These are phyloP conservation scores for Amaranthus hypochondriacus DNA, from an alignment of 148 eudicot genomes.

Conservation along the genomic window DNA sequence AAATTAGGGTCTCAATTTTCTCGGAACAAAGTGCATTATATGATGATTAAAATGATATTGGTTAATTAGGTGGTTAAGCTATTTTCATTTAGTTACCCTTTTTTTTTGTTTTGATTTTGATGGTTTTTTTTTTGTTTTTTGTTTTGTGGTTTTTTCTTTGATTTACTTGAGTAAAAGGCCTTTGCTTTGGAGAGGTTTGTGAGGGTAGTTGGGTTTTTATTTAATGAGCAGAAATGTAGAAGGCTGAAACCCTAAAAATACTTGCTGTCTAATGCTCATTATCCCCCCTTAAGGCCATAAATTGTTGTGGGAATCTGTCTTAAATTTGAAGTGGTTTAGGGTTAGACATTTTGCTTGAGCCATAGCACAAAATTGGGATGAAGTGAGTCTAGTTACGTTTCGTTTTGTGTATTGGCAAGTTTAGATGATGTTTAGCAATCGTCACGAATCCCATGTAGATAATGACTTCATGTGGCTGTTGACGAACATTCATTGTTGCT, in stretches of 20 bases:
- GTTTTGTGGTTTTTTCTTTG: conserved; percentile 10
- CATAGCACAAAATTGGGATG: conserved; percentile 1
- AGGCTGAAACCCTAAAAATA: background rate
- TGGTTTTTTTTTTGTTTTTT: background rate
- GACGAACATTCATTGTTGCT: background rate
- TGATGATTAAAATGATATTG: too few species aligned
- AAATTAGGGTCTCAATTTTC: conserved; percentile 14
- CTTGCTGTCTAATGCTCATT: too few species aligned
- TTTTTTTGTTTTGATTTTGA: background rate
- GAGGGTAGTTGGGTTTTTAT: background rate
- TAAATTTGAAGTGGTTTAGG: background rate
- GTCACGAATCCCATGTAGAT: background rate
- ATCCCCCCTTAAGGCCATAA: background rate
- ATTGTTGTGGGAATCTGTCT: background rate
- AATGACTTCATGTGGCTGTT: background rate
- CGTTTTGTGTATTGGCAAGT: background rate
- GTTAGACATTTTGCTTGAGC: background rate
- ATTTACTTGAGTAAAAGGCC: background rate
- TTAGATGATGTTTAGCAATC: background rate
- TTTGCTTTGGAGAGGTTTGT: background rate
- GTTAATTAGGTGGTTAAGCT: background rate
- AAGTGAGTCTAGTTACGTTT: background rate
- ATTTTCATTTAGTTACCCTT: background rate
- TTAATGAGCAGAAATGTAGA: background rate
- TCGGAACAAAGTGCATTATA: too few species aligned